Evolutionary conservation across 305 asterid species (phyloP), one percentile per base, ranked within the genome.

Genomic region (Solanum aculeatissimum): DNA sequence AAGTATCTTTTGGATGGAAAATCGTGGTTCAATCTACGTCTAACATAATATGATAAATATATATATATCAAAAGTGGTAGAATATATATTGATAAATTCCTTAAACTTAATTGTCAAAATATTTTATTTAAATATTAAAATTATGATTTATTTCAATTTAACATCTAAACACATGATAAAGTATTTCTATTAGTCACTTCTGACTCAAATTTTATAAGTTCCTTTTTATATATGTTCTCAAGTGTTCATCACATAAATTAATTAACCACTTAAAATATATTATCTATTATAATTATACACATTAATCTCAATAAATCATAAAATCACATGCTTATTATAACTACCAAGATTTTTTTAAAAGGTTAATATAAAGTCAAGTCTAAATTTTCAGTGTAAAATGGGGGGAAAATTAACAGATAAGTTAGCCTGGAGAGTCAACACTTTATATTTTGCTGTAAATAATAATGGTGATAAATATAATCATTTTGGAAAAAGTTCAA

Each of bases 1-100:
- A 29, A 0, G 43, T 66, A 8, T 2, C 1, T 32, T 0, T 0
- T 32, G 0, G 0, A 3, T 65, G 14, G 19, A 8, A 1, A 66
- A 32, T 0, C 3, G 1, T 0, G 15, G 9, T 69, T 12, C 18
- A 6, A 8, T 0, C 11, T 40, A 40, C 6, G 23, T 58, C 16
- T 58, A 7, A 54, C 23, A 18, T 9, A 21, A 13, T 18, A 43
- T 27, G 38, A 13, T 8, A 43, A 43, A 71, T 42, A 21, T 42
- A 35, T 42, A 35, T 35, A 27, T 27, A 25, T 14, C 7, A 6
- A 63, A 27, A 65, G 72, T 29, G 43, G 2, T 1, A 1, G 19
- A 27, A 25, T 63, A 27, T 2, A 63, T 27, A n/a, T n/a, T n/a
- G n/a, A n/a, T n/a, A n/a, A 63, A 13, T 2, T 4, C 0, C 0